Conservation (phyloP, 148 eudicot species). For the Vaccinium darrowii region DNA sequence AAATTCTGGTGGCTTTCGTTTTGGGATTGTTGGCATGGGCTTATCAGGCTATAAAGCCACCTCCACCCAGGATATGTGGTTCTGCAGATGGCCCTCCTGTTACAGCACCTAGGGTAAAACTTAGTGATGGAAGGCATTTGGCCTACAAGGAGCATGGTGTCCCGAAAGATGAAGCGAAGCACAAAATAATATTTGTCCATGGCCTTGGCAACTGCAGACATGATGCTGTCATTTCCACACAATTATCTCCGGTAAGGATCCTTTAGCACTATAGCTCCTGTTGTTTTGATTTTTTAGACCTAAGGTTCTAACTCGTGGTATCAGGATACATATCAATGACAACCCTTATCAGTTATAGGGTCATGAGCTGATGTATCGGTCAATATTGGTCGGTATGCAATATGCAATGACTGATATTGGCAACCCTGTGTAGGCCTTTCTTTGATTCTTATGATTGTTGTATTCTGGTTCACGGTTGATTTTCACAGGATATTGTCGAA, state of each 20-base stretch:
- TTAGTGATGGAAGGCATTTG: slow-evolving; percentile 80
- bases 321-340: background rate
- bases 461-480: background rate
- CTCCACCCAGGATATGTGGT: slow-evolving; percentile 70
- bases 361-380: background rate
- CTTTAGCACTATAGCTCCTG: background rate
- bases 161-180: slow-evolving; percentile 57
- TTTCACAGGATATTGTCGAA: slow-evolving; percentile 40
- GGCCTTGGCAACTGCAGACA: slow-evolving; percentile 63
- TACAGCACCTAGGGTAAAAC: slow-evolving; percentile 69
- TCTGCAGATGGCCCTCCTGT: slow-evolving; percentile 71
- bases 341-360: background rate
- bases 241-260: slow-evolving; percentile 51
- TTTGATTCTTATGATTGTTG: background rate
- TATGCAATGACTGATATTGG: background rate
- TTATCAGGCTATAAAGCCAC: slow-evolving; percentile 58
- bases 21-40: slow-evolving; percentile 69
- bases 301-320: background rate
- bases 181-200: slow-evolving; percentile 66
- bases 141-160: slow-evolving; percentile 80
- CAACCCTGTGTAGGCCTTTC: background rate
- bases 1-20: slow-evolving; percentile 44
- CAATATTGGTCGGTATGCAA: background rate
- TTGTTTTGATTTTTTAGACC: background rate
- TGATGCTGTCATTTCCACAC: slow-evolving; percentile 51